Base-by-base conservation (phyloP, 148 eudicot genomes). In the Suaeda aralocaspica region DNA sequence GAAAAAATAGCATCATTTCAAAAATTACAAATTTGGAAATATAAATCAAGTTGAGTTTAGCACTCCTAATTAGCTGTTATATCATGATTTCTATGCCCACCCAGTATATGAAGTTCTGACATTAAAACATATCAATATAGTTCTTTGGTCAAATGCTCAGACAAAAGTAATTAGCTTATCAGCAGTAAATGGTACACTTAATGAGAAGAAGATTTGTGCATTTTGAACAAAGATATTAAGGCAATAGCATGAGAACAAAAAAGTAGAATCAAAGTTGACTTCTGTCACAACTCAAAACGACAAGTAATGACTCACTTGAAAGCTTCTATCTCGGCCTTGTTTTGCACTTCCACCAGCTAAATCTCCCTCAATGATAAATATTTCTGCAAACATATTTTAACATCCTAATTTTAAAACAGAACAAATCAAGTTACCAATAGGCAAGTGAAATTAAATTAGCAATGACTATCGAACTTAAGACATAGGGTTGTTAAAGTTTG, bases 311-410 rank as follows among this genome's bases (percentile, higher is more conserved):
- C 67, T 72, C 76, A 92, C 98, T 91, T 92, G 98, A 78, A 91
- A 94, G 45, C 91, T 89, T 76, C 97, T 88, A 67, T 94, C 98
- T 64, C 98, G 92, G 22, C 98, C 98, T 86, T 94, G 98, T 79
- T 94, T 94, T 70, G 98, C 92, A 86, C 98, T 94, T 70, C 98
- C 98, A 76, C 98, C 98, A 26, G 98, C 98, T 72, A 97, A 94
- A 84, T 94, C 98, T 64, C 98, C 98, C 82, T 94, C 98, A 53
- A 94, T 97, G 29, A 94, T 94, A 71, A 94, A 94, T 77, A 94
- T 94, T 71, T 94, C 98, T 94, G 96, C 82, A 68, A 63, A 66
- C 33, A 72, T 31, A 48, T 48, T 45, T 64, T 15, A 70, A 71
- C 22, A 58, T 58, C 14, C 59, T 28, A 18, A 30, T 29, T 16